Evolutionary conservation across 2,329 filamentous ascomycete species (phyloP), one percentile per base, ranked within the genome.

Genomic region (Aspergillus thermomutatus): DNA sequence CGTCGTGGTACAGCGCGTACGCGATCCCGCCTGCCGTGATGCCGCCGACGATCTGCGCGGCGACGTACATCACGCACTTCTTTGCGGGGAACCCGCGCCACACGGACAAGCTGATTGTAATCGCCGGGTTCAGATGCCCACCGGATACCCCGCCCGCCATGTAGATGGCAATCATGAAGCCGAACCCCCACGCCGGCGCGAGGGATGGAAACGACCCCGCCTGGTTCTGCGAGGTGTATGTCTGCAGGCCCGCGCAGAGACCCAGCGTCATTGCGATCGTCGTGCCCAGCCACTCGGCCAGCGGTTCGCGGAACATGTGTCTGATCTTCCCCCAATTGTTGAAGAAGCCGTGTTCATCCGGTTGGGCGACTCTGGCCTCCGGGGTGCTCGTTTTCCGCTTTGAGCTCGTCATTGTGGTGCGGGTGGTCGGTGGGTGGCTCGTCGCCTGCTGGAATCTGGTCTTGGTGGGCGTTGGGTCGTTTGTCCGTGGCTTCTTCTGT

Each of bases 121-220:
- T 71, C 0, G 73, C 76, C 0, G 79, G 79, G 50, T 80, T 81
- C n/a, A 82, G 68, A 53, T 81, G 79, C 0, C 74, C 77, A 55
- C 79, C 79, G 3, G 75, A 79, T 4, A 80, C 71, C 17, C 79
- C 79, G 62, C 77, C 79, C 1, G 74, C 72, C 3, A 77, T 55
- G 51, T 79, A 79, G 56, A 79, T 77, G 4, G 71, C 79, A 0
- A 79, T 56, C 66, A 70, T 72, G 52, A 70, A 66, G 3, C 57
- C 64, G 19, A 72, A 64, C 1, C 67, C 70, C 69, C 69, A 72
- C 9, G 64, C 60, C 1, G 59, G 53, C 43, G 60, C 62, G 11
- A 65, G 58, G 1, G 66, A 56, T 2, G 59, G 27, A 8, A 62
- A 65, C 17, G 60, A 62, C 7, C 68, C 70, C 5, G 66, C 68